Evolutionary conservation across 139 green algal genomes (phyloP), one percentile per base, ranked within the genome.

Genomic region (Chlorella sp.): DNA sequence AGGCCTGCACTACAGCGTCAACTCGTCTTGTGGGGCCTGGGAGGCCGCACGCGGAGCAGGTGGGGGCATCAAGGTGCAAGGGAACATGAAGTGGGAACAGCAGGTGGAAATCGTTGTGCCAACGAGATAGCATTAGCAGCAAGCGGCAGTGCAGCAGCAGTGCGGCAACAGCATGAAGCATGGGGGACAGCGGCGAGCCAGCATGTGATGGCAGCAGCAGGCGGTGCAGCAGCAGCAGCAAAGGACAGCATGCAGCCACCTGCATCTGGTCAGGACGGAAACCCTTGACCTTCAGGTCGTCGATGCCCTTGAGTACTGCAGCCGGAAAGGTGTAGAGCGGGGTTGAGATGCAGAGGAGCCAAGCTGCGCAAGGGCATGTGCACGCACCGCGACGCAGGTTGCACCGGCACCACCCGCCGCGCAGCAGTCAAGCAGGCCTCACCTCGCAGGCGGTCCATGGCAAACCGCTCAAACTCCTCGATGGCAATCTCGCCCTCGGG

Each of bases 381-480:
- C 8, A 11, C 46, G 8, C 8, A 8, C 11, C 11, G 46, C 46
- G 46, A 8, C 46, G 46, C 46, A 19, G 46, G 8, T 54, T 54
- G 69, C 69, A 43, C 30, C 3, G 6, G 5, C n/a, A 40, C 7
- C 19, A 40, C 20, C 32, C 6, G 3, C 65, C 8, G 65, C 65
- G 46, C 51, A 26, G 51, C 16, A 24, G 24, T 11, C 51, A 60
- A 60, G 51, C n/a, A 22, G 1, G 14, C 51, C 88, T 19, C 69
- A 97, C 95, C 94, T 80, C 89, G 81, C 76, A 99, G 85, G 0
- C 97, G 87, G 74, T 98, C 94, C 38, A 99, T 83, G 0, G 97
- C 96, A 72, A 96, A 94, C 62, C 86, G 85, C 82, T 99, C 97
- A 92, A 99, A 98, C 62, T 98, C 95, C 83, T 99, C 97, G 19